Conservation (phyloP, 805 yeast species). For the Cyberlindnera saturnus region DNA sequence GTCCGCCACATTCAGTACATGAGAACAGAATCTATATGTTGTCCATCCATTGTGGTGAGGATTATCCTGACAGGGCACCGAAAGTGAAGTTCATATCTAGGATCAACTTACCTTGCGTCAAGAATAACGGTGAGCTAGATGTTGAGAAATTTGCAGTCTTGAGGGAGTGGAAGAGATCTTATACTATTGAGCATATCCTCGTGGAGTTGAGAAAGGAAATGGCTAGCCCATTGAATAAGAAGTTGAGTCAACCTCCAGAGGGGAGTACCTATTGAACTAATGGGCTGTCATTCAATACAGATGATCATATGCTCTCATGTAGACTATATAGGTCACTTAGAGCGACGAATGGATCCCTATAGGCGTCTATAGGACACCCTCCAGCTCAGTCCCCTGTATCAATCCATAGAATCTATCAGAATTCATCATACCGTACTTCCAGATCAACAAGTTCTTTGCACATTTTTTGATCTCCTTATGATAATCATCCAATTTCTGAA, state of each 20-base stretch:
- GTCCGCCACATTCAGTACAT: conserved; percentile 90
- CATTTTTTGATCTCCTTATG: conserved; percentile 5
- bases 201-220: conserved; percentile 85
- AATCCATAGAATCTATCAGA: too few species aligned
- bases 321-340: too few species aligned
- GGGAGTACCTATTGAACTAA: conserved; percentile 52
- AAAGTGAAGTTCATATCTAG: conserved; percentile 71
- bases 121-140: conserved; percentile 48
- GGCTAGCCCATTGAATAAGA: conserved; percentile 80
- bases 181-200: conserved; percentile 88
- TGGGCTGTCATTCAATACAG: background rate
- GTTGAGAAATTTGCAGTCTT: conserved; percentile 56
- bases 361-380: too few species aligned
- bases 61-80: conserved; percentile 90
- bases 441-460: conserved; percentile 12
- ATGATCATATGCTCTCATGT: too few species aligned
- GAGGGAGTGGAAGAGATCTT: conserved; percentile 78
- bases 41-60: conserved; percentile 71
- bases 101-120: conserved; percentile 89
- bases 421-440: conserved; percentile 12
- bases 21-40: conserved; percentile 91
- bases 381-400: too few species aligned
- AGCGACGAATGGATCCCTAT: too few species aligned
- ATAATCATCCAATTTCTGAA: conserved; percentile 12
- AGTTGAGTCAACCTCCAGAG: conserved; percentile 86